Evolutionary conservation across 257 asterid species (phyloP).

Genomic region (Echium plantagineum): DNA sequence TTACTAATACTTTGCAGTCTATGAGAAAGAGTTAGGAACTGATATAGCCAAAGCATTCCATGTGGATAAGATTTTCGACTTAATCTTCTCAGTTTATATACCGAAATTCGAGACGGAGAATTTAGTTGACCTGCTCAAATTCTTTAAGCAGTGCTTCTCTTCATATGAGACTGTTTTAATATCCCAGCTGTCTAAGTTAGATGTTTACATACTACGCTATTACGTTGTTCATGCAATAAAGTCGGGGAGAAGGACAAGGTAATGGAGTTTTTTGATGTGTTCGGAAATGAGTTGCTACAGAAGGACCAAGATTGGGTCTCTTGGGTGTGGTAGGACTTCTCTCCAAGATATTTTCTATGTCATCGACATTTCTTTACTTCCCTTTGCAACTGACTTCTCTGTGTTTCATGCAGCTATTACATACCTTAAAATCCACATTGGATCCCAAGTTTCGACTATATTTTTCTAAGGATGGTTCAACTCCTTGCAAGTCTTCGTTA

Average conservation of each 20-base stretch:
- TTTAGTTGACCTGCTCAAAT: conserved; percentile 57
- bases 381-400: conserved; percentile 2
- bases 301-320: conserved; percentile 67
- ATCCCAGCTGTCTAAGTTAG: conserved; percentile 40
- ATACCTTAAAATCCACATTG: conserved; percentile 68
- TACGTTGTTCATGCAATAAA: conserved; percentile 62
- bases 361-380: neutral
- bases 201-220: conserved; percentile 57
- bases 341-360: neutral
- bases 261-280: conserved; percentile 49
- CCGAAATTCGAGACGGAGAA: conserved; percentile 69
- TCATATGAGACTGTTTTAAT: conserved; percentile 34
- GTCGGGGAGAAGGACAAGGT: conserved; percentile 61
- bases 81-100: conserved; percentile 62
- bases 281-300: conserved; percentile 58
- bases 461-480: conserved; percentile 88
- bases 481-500: conserved; percentile 49
- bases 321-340: conserved; percentile 70
- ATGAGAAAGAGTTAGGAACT: conserved; percentile 72
- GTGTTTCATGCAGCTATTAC: conserved; percentile 56
- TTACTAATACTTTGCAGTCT: conserved; percentile 64
- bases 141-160: conserved; percentile 60
- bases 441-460: conserved; percentile 74
- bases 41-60: conserved; percentile 80
- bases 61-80: conserved; percentile 71